phyloP scores from a whole-genome alignment of 106 monocot genomes.

The Dactylorhiza incarnata region DNA sequence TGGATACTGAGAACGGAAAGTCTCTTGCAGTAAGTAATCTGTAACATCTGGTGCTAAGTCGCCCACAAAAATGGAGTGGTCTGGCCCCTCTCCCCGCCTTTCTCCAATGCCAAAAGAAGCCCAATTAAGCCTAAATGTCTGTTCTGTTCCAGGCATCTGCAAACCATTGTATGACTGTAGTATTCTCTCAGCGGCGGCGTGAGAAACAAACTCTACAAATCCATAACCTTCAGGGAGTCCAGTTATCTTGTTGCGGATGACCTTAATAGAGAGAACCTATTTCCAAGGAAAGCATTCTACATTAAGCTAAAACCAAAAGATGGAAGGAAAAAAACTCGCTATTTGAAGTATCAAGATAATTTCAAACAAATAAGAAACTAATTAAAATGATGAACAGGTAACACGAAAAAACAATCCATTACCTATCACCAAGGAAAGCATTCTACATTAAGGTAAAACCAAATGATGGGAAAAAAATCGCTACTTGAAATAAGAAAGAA shows the following conservation, averaged over 20 bases:
- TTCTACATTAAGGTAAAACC: neutral
- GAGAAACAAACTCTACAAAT: constrained; percentile 88
- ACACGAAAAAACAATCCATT: neutral
- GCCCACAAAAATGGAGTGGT: constrained; percentile 95
- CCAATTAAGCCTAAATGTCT: constrained; percentile 86
- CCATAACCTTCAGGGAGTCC: constrained; percentile 96
- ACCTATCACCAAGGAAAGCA: constrained; percentile 35
- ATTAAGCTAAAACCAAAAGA: neutral
- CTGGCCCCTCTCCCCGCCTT: constrained; percentile 66
- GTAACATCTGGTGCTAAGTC: constrained; percentile 98
- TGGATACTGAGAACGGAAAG: constrained; percentile 72
- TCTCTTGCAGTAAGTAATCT: constrained; percentile 91
- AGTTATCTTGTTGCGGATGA: constrained; percentile 91
- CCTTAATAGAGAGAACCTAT: constrained; percentile 80
- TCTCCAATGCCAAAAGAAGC: constrained; percentile 94
- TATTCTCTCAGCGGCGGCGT: constrained; percentile 79
- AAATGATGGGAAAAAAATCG: no score
- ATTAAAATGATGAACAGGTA: neutral
- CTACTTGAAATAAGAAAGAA: neutral
- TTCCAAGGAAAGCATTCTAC: constrained; percentile 6
- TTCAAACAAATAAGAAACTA: neutral
- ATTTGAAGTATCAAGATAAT: neutral
- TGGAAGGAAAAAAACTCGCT: neutral
- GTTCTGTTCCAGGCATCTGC: constrained; percentile 92
- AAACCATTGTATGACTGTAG: constrained; percentile 85